Percentiles rank a stretch among this genome's conserved stretches.
These are phyloP conservation scores for Ceratocystiopsis minuta DNA, from an alignment of 2,329 filamentous ascomycete species.

Conservation along the genomic window DNA sequence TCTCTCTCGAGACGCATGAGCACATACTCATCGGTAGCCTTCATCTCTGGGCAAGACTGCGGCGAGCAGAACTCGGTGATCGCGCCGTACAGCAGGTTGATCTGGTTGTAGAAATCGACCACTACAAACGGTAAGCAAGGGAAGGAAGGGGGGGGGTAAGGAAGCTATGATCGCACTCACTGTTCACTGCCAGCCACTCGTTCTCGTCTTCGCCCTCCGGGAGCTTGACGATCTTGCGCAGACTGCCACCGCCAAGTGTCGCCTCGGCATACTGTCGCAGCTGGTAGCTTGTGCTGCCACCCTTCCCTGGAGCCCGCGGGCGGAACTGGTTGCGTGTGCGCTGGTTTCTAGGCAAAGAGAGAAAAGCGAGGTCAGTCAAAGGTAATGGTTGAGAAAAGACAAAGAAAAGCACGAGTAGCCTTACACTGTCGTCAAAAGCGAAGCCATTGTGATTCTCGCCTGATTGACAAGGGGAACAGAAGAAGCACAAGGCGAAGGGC, in stretches of 20 bases:
- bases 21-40: conserved; percentile 89
- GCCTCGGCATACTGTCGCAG: conserved; percentile 96
- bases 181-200: conserved; percentile 96
- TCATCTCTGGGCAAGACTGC: conserved; percentile 96
- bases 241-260: conserved; percentile 80
- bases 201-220: conserved; percentile 95
- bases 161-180: conserved; percentile 28
- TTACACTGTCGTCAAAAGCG: conserved; percentile 16
- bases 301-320: conserved; percentile 66
- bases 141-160: too few species aligned
- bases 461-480: too few species aligned
- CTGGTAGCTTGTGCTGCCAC: conserved; percentile 74
- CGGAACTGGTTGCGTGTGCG: conserved; percentile 83
- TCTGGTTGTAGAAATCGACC: conserved; percentile 99
- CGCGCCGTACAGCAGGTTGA: conserved; percentile 94
- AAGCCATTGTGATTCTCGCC: conserved; percentile 6
- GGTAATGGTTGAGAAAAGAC: neutral
- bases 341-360: conserved; percentile 45
- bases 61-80: conserved; percentile 99
- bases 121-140: conserved; percentile 36
- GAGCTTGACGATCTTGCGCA: conserved; percentile 90
- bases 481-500: neutral
- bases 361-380: neutral
- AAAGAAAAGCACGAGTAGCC: neutral
- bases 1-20: too few species aligned